Evolutionary conservation across 1,284 basidiomycete genomes (phyloP), one percentile per base, ranked within the genome.

Genomic region (Pascua sp.): DNA sequence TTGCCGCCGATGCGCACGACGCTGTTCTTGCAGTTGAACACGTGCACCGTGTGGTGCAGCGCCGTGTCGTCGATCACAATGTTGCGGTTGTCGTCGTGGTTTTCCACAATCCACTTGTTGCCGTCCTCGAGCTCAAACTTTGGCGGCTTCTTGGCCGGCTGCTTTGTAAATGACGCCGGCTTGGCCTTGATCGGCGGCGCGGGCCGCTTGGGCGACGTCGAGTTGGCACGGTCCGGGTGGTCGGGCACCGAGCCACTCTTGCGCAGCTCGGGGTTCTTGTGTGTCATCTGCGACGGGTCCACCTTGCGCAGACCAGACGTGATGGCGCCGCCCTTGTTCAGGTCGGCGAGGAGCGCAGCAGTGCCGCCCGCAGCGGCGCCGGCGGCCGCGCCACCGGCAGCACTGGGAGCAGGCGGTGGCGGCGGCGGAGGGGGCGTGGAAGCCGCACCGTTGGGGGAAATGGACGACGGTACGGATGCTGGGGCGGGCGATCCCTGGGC

Each of bases 211-310:
- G 47, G 51, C 11, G 37, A 46, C 15, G 56, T 49, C 47, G 57
- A 48, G 44, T 61, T 66, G 58, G 65, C 64, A 49, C 80, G 67
- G 47, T 81, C 81, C n/a, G n/a, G n/a, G n/a, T n/a, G n/a, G n/a
- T n/a, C n/a, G 46, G 88, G 84, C 17, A 91, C 90, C 15, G 80
- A 80, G 55, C 82, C 82, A 24, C 84, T 78, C 5, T 84, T 83
- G 42, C 93, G 81, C 44, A 99, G 78, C 13, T 85, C 82, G 0
- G 96, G 95, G 70, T 99, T 98, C 83, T 99, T 98, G 81, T 99
- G 96, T 8, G 93, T 98, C 93, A 95, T 95, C 76, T 97, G 87
- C 66, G 89, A 94, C 78, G 87, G 86, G 74, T 96, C 91, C 16
- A 99, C 96, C 76, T 96, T 98, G 67, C 89, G 86, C 65, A 99